Evolutionary conservation across 1,284 basidiomycete genomes (phyloP), one percentile per base, ranked within the genome.

Genomic region (Agroathelia rolfsii): DNA sequence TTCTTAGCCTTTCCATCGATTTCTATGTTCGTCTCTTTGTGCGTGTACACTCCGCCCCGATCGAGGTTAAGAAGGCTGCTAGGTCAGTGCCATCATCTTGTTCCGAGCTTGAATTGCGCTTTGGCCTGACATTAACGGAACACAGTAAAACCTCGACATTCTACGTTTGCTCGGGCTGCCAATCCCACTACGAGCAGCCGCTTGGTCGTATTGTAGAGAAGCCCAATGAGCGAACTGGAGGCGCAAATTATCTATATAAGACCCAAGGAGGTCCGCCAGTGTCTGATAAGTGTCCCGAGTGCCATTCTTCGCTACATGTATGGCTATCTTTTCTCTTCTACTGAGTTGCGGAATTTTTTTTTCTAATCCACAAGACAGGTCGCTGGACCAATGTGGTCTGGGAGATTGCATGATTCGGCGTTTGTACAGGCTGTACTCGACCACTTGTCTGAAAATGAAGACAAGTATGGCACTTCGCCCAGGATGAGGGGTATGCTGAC

Each of bases 371-470:
- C 22, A 21, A 22, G 24, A 36, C 36, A 85, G 83, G 50, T 92
- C 17, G 89, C 86, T 13, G 94, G 94, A 0, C 94, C 94, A 0
- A 93, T 98, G 86, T 98, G 94, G 94, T 76, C 85, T 10, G 93
- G 84, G 1, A 72, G 82, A 0, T 60, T 99, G 14, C 94, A 98
- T 49, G 73, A 93, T 49, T 49, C 61, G 1, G 62, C 61, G 1
- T 99, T 97, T 47, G 71, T 89, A 17, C 52, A 61, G 7, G 72
- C 75, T 40, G 75, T 94, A 6, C 61, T 97, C n/a, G 60, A 70
- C 16, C 82, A 88, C 45, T 62, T 95, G 6, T 72, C 84, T 41
- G 56, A 49, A 10, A 71, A 76, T 39, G 49, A 66, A 37, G 59
- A 61, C 19, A 68, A 65, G 32, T 95, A 94, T 51, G 79, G 79